These are phyloP conservation scores for Trichoderma sp. DNA, from an alignment of 2,329 filamentous ascomycete genomes.

Conservation along the genomic window DNA sequence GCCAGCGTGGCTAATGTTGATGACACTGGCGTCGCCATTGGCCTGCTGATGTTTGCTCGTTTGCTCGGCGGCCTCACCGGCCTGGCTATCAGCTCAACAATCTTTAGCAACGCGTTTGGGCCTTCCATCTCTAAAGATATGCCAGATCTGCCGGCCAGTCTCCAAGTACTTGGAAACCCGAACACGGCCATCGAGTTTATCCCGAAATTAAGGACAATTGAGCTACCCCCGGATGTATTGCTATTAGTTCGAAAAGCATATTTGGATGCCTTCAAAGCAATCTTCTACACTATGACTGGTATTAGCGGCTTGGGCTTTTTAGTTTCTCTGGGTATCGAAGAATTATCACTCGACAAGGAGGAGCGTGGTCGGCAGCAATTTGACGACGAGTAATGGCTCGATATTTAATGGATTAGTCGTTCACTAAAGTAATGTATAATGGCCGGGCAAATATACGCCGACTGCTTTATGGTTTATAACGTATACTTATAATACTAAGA, in stretches of 20 bases:
- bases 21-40: constrained; percentile 20
- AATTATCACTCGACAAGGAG: constrained; percentile 14
- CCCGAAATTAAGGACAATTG: constrained; percentile 1
- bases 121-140: neutral
- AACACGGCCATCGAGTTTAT: constrained; percentile 26
- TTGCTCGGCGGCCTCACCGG: constrained; percentile 25
- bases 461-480: neutral
- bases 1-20: constrained; percentile 21
- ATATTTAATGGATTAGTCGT: neutral
- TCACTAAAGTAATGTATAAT: neutral
- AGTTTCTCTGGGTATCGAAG: constrained; percentile 1
- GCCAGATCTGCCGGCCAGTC: neutral
- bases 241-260: constrained; percentile 1
- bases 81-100: constrained; percentile 21
- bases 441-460: neutral
- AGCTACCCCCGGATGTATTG: neutral
- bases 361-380: constrained; percentile 16
- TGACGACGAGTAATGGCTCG: neutral
- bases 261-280: constrained; percentile 10
- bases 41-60: constrained; percentile 13
- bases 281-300: constrained; percentile 25
- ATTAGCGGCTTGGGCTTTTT: constrained; percentile 4
- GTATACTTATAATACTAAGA: neutral
- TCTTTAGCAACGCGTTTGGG: constrained; percentile 27
- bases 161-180: neutral